Conservation (phyloP, 768 basidiomycete genomes). For the Phylloporus rhodoxanthus region DNA sequence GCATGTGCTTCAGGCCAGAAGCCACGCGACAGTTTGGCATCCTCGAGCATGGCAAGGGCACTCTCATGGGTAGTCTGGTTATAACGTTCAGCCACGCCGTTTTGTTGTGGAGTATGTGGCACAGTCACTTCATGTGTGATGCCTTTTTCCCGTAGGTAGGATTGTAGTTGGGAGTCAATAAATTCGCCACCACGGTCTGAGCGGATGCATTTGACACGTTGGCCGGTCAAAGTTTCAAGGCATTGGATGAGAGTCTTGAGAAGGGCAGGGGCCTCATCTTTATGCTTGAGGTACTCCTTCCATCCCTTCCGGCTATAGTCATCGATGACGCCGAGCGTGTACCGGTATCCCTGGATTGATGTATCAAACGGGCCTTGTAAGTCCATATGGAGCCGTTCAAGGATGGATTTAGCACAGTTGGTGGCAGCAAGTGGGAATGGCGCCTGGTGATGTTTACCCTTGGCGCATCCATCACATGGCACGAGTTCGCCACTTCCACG, state of each 20-base stretch:
- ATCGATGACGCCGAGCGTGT: conserved; percentile 5
- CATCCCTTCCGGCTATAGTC: conserved; percentile 9
- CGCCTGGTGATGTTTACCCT: conserved; percentile 10
- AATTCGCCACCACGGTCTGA: neutral
- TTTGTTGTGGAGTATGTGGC: neutral
- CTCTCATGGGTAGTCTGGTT: conserved; percentile 24
- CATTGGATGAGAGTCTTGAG: conserved; percentile 1
- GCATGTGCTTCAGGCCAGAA: conserved; percentile 20
- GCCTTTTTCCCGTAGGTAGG: neutral
- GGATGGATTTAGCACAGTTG: neutral
- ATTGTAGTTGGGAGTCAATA: neutral
- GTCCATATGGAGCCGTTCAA: neutral
- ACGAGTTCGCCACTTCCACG: neutral
- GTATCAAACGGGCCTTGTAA: neutral
- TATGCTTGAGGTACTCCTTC: conserved; percentile 8
- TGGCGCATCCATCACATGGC: conserved; percentile 5
- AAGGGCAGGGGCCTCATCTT: neutral
- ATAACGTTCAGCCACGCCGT: conserved; percentile 3
- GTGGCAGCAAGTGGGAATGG: neutral
- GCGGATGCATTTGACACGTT: neutral
- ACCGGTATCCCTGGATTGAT: conserved; percentile 4
- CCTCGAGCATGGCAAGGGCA: conserved; percentile 22
- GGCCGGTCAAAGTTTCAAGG: neutral
- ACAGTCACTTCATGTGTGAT: neutral
- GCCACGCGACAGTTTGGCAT: conserved; percentile 8